Base-by-base conservation (phyloP, 108 stramenopile species). In the Cyclostephanos invisitatus region DNA sequence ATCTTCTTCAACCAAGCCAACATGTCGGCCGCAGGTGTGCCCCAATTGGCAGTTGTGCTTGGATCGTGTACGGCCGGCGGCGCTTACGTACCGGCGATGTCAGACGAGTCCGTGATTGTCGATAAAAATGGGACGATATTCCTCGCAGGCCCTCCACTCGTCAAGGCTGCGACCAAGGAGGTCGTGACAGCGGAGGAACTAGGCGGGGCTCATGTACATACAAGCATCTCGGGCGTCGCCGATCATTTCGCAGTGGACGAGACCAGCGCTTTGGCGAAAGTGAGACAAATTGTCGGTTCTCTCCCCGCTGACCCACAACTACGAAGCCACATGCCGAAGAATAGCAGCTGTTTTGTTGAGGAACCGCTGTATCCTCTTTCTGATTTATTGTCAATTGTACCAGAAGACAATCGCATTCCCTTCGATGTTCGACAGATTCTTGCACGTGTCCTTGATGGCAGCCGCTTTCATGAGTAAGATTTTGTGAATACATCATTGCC, bases 31-130 rank as follows among this genome's bases (percentile, higher is more conserved):
- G 55, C 67, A 35, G 95, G 93, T 18, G 92, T 99, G 14, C 94
- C 97, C 4, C 98, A 99, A 75, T 84, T 99, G 44, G 93, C 96
- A 10, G 93, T 97, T 25, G 97, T 99, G 18, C 95, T 97, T 83
- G 98, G 98, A 17, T 90, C 90, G 6, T 99, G 98, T 79, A 99
- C 98, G 2, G 98, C 98, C 10, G 98, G 98, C 21, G 98, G 98
- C 9, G 98, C 98, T 7, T 99, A 99, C 61, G 97, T 99, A 5
- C 98, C 98, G 7, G 95, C 96, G 62, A 98, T 99, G 97, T 87
- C 84, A 58, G 98, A 99, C 69, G 98, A 99, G 71, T 94, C 84
- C 49, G 84, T 99, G 22, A 99, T 99, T 61, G 98, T 99, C 2
- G 75, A 89, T 50, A 97, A 97, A 24, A 97, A 96, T 66, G 98